Evolutionary conservation across 169 alveolate species (phyloP).

Genomic region (Plasmodium vivax): DNA sequence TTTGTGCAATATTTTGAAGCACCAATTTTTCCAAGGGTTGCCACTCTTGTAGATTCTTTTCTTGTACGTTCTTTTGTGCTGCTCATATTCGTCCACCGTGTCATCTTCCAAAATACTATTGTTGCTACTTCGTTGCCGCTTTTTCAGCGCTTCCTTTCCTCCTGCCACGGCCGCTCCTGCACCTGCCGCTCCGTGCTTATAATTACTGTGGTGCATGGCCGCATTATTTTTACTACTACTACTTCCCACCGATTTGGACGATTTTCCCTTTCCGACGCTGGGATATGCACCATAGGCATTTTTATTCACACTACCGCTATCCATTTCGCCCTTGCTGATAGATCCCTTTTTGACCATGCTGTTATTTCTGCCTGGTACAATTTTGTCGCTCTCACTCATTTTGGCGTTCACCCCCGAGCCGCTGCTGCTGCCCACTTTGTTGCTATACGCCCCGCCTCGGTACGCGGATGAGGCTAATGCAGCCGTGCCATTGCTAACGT

Average conservation of each 20-base stretch:
- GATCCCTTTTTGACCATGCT: background rate
- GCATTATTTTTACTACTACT: background rate
- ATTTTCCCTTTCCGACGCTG: conserved; percentile 42
- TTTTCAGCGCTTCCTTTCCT: conserved; percentile 25
- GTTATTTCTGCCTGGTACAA: background rate
- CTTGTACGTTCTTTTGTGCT: conserved; percentile 51
- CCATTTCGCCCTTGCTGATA: background rate
- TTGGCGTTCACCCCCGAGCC: background rate
- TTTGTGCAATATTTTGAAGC: conserved; percentile 79
- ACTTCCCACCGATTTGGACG: background rate
- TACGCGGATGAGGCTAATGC: background rate
- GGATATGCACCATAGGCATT: conserved; percentile 13
- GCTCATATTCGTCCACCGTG: conserved; percentile 70
- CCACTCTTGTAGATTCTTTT: conserved; percentile 69
- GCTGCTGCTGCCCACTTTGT: background rate
- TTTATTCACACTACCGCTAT: conserved; percentile 3
- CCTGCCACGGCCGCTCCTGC: background rate
- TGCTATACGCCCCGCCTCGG: background rate
- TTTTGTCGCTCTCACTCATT: background rate
- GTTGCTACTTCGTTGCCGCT: conserved; percentile 30
- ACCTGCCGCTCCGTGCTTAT: conserved; percentile 9
- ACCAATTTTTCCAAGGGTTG: conserved; percentile 75
- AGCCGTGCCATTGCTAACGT: background rate
- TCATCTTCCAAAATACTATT: conserved; percentile 42
- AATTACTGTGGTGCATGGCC: background rate